Evolutionary conservation across 768 basidiomycete genomes (phyloP).

Genomic region (Xerocomus potaroensis): DNA sequence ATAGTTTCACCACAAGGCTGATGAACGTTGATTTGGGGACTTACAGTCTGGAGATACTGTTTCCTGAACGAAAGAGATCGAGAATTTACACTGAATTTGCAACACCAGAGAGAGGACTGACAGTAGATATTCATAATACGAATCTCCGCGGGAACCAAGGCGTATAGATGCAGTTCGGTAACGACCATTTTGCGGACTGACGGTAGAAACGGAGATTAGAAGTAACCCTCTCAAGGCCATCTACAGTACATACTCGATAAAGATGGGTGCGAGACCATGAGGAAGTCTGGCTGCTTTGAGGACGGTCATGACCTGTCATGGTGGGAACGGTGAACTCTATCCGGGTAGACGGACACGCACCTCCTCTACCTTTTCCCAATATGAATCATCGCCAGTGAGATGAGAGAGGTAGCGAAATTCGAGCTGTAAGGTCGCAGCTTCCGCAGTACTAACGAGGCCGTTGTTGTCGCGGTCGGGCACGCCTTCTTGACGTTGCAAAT

Average conservation of each 20-base stretch:
- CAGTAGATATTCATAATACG: constrained; percentile 90
- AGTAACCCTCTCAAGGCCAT: neutral
- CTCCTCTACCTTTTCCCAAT: constrained; percentile 78
- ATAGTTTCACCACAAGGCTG: constrained; percentile 1
- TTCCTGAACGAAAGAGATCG: constrained; percentile 19
- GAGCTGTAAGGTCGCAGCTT: constrained; percentile 84
- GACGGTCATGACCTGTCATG: constrained; percentile 57
- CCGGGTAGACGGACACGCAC: constrained; percentile 33
- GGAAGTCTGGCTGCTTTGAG: constrained; percentile 59
- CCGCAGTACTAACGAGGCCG: constrained; percentile 72
- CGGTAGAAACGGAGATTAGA: constrained; percentile 10
- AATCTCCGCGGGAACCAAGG: constrained; percentile 89
- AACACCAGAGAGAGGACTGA: constrained; percentile 31
- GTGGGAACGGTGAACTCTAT: neutral
- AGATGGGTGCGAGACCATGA: constrained; percentile 80
- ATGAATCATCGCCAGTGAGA: constrained; percentile 70
- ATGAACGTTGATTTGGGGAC: constrained; percentile 3
- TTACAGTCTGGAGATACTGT: constrained; percentile 32
- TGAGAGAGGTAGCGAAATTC: constrained; percentile 86
- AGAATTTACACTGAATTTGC: neutral
- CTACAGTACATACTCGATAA: constrained; percentile 57
- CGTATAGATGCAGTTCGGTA: constrained; percentile 72
- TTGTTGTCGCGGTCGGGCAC: constrained; percentile 55
- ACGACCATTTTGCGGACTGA: constrained; percentile 46
- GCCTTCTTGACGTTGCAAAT: constrained; percentile 60